phyloP scores from a whole-genome alignment of 2,329 filamentous ascomycete species.

The Ceratocystiopsis minuta region DNA sequence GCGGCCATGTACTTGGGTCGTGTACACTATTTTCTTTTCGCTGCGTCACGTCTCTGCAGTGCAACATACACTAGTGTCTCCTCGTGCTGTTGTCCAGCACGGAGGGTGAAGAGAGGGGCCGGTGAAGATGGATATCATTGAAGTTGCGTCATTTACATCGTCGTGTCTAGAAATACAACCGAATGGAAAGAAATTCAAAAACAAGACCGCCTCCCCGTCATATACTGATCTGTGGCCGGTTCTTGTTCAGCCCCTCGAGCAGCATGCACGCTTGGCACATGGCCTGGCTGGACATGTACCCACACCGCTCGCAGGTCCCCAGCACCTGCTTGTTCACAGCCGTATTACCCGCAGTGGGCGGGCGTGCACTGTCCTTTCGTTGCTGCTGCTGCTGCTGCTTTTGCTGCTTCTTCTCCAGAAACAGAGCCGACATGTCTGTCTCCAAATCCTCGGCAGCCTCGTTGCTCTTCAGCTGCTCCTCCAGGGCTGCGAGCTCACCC shows the following conservation, averaged over 20 bases:
- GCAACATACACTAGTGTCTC: neutral
- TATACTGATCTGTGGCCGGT: constrained; percentile 39
- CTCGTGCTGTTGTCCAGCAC: too few relatives aligned
- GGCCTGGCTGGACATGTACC: constrained; percentile 86
- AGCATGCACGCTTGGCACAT: constrained; percentile 89
- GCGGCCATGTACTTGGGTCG: neutral
- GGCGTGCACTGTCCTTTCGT: too few relatives aligned
- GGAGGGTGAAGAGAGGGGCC: neutral
- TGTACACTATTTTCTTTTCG: neutral
- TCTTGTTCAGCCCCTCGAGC: constrained; percentile 80
- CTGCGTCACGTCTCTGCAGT: too few relatives aligned
- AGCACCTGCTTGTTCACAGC: constrained; percentile 46
- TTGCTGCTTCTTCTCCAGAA: constrained; percentile 17
- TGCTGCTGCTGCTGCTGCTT: neutral
- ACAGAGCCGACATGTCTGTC: constrained; percentile 40
- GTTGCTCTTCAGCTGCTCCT: constrained; percentile 49
- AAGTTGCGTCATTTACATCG: too few relatives aligned
- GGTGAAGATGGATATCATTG: too few relatives aligned
- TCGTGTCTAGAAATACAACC: neutral
- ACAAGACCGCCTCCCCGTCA: constrained; percentile 12
- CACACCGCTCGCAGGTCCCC: constrained; percentile 71
- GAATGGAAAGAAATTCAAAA: neutral
- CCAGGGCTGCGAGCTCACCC: constrained; percentile 68
- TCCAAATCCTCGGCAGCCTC: constrained; percentile 44
- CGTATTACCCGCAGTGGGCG: constrained; percentile 3